Percentiles rank a stretch among this genome's conserved stretches.
Evolutionary conservation across 106 monocot species (phyloP).

Genomic region (Allium cepa): DNA sequence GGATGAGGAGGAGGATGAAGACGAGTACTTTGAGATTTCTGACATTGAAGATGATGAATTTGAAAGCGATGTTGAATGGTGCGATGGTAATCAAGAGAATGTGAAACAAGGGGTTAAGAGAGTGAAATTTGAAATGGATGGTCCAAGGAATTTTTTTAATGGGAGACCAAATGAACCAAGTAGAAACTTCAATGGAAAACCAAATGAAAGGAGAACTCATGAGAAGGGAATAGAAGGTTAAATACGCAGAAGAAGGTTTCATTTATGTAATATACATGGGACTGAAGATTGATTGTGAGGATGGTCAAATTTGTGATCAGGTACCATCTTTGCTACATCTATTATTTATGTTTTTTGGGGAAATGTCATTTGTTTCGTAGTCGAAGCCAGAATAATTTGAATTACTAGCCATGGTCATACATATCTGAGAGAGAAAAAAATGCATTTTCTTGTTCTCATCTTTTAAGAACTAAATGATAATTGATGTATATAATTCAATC

Average conservation of each 20-base stretch:
- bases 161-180: neutral
- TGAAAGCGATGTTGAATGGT: neutral
- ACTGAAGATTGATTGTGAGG: neutral
- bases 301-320: neutral
- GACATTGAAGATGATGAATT: too few relatives aligned
- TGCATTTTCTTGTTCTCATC: too few relatives aligned
- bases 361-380: neutral
- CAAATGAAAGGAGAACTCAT: neutral
- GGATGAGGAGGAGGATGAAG: slow-evolving; percentile 7
- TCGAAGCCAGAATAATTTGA: neutral
- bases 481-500: too few relatives aligned
- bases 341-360: neutral
- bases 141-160: neutral
- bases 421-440: too few relatives aligned
- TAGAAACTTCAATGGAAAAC: neutral
- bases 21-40: neutral
- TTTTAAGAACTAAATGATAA: too few relatives aligned
- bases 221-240: neutral
- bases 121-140: neutral
- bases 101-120: neutral
- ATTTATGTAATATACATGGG: neutral
- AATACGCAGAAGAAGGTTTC: neutral
- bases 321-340: slow-evolving; percentile 1
- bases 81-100: neutral
- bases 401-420: neutral